A percentile compares a stretch with the other conserved stretches of the same genome.
Conservation (phyloP, 139 green algal genomes). For the Chlorella sp. region DNA sequence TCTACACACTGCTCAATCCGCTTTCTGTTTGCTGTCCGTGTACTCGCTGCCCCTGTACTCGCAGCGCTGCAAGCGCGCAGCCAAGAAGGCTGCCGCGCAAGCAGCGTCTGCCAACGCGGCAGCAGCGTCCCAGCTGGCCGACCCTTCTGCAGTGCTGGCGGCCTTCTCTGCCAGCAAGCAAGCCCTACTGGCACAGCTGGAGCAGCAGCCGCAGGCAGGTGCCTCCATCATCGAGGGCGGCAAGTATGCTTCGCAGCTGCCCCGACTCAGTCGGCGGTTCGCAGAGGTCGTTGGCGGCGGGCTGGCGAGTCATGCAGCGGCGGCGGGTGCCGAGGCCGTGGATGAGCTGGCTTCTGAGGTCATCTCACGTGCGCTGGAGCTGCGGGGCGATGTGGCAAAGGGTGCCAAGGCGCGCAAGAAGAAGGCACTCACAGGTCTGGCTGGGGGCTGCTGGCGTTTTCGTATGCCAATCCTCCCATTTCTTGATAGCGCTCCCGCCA, state of each 20-base stretch:
- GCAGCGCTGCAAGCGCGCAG: not conserved
- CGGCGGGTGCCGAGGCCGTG: conserved; percentile 15
- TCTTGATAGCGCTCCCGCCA: not conserved
- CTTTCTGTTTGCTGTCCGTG: too few species aligned
- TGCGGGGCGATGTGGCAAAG: conserved; percentile 66
- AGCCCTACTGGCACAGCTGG: conserved; percentile 44
- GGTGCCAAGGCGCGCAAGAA: conserved; percentile 84
- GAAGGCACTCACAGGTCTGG: conserved; percentile 87
- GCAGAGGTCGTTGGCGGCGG: not conserved
- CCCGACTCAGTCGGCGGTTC: conserved; percentile 23
- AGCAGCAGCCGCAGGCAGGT: not conserved
- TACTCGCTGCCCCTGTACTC: not conserved
- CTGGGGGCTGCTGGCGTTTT: not conserved
- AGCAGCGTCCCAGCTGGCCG: conserved; percentile 48
- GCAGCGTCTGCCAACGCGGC: not conserved
- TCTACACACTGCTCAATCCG: too few species aligned
- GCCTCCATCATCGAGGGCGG: conserved; percentile 1
- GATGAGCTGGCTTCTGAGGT: conserved; percentile 63
- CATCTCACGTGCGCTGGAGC: conserved; percentile 50
- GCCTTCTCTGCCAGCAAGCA: conserved; percentile 13
- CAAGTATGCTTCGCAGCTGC: conserved; percentile 32
- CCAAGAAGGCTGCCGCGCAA: conserved; percentile 1
- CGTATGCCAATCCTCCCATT: not conserved
- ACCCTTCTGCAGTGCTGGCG: conserved; percentile 40
- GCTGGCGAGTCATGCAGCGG: not conserved